Conservation (phyloP, 176 grass and related monocot genomes). For the Dendrocalamus sinicus region DNA sequence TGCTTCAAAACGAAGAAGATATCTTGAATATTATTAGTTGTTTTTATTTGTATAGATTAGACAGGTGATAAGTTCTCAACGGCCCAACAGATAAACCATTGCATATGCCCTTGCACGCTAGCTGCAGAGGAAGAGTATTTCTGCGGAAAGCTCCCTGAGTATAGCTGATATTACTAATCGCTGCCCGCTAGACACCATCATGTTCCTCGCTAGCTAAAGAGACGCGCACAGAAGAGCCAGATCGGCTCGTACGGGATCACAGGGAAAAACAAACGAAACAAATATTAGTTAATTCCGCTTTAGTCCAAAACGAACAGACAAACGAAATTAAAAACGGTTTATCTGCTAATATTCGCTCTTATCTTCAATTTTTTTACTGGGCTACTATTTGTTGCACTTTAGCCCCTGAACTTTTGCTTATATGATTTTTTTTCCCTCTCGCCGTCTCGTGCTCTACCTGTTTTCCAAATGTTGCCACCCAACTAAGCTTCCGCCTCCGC, state of each 20-base stretch:
- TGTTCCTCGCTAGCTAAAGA: constrained; percentile 14
- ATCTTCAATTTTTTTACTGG: neutral
- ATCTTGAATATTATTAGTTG: too few species aligned
- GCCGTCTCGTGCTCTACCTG: constrained; percentile 31
- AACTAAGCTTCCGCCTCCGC: constrained; percentile 12
- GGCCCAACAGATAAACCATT: too few species aligned
- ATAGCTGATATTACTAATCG: neutral
- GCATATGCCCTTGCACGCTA: too few species aligned
- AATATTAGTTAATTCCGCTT: neutral
- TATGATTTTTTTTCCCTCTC: neutral
- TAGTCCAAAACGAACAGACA: constrained; percentile 5
- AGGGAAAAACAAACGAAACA: neutral
- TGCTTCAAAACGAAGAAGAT: too few species aligned
- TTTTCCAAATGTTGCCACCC: constrained; percentile 48
- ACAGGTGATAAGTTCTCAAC: too few species aligned
- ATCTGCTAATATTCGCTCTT: constrained; percentile 26
- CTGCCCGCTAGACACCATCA: constrained; percentile 3
- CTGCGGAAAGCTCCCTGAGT: neutral
- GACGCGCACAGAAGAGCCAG: constrained; percentile 41
- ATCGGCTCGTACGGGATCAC: constrained; percentile 20
- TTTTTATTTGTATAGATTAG: too few species aligned
- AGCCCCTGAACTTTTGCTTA: neutral
- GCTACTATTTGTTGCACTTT: neutral
- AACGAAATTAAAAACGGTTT: constrained; percentile 16
- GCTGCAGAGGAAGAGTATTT: neutral